Evolutionary conservation across 495 filamentous ascomycete species (phyloP).

Genomic region (Aspergillus sparsus): DNA sequence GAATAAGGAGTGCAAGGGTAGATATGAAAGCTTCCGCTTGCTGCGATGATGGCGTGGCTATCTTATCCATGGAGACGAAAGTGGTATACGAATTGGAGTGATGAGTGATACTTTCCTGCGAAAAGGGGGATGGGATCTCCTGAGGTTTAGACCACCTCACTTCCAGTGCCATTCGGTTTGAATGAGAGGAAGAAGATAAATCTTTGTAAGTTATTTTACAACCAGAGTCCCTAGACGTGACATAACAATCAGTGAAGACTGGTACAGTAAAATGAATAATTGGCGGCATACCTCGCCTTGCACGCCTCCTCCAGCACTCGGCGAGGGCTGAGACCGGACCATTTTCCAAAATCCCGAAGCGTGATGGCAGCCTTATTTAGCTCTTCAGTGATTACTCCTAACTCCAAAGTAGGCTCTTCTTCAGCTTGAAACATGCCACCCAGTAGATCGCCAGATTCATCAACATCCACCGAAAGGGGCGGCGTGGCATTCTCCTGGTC

Average conservation of each 20-base stretch:
- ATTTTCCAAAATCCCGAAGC: conserved; percentile 83
- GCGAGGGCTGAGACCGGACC: conserved; percentile 67
- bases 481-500: conserved; percentile 52
- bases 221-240: conserved; percentile 58
- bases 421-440: conserved; percentile 68
- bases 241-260: conserved; percentile 2
- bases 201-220: conserved; percentile 64
- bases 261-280: not conserved
- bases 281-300: conserved; percentile 63
- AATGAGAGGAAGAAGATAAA: conserved; percentile 70
- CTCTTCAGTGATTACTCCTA: conserved; percentile 25
- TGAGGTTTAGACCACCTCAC: conserved; percentile 82
- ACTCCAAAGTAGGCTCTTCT: conserved; percentile 43
- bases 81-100: conserved; percentile 47
- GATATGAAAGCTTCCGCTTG: conserved; percentile 88
- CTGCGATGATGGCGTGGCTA: conserved; percentile 72
- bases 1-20: conserved; percentile 74
- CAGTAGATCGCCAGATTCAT: conserved; percentile 60
- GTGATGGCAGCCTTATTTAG: conserved; percentile 42
- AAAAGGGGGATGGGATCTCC: conserved; percentile 49
- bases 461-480: conserved; percentile 50
- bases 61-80: conserved; percentile 67
- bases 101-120: conserved; percentile 42
- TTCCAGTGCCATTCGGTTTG: conserved; percentile 69
- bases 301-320: conserved; percentile 83